Percentiles rank a stretch among this genome's conserved stretches.
phyloP scores from a whole-genome alignment of 2,329 filamentous ascomycete genomes.

The Neofusicoccum parvum region DNA sequence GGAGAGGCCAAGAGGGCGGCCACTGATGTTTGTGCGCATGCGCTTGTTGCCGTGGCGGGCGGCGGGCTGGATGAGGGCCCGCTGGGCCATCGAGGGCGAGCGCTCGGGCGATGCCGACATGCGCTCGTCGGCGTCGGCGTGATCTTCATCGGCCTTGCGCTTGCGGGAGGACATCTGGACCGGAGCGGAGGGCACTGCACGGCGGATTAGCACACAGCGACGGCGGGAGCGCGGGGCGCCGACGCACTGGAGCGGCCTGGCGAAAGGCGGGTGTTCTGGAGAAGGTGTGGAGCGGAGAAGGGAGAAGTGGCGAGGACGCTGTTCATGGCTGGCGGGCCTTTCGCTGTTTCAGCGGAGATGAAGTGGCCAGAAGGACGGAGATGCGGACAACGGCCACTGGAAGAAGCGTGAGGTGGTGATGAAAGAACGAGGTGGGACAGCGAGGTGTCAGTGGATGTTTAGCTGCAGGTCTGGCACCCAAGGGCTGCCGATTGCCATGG shows the following conservation, averaged over 20 bases:
- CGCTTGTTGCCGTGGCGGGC: conserved; percentile 61
- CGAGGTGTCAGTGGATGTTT: conserved; percentile 17
- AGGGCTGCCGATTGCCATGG: conserved; percentile 2
- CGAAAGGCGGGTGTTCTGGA: conserved; percentile 61
- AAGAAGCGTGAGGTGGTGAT: conserved; percentile 19
- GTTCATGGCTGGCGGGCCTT: conserved; percentile 54
- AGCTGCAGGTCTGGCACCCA: conserved; percentile 16
- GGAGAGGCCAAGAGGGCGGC: conserved; percentile 65
- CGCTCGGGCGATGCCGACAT: conserved; percentile 88
- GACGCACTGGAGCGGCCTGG: conserved; percentile 61
- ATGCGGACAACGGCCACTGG: conserved; percentile 10
- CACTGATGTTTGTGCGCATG: conserved; percentile 68
- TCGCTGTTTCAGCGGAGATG: conserved; percentile 5
- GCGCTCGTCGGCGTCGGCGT: conserved; percentile 67
- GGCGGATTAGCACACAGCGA: conserved; percentile 28
- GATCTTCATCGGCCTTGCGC: conserved; percentile 81
- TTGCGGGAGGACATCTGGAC: conserved; percentile 62
- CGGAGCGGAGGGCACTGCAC: conserved; percentile 40
- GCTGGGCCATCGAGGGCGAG: conserved; percentile 74
- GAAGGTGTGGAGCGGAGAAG: conserved; percentile 63
- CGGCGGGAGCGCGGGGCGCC: conserved; percentile 21
- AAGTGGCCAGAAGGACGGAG: not conserved
- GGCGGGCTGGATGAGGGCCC: conserved; percentile 59
- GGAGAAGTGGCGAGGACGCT: conserved; percentile 60
- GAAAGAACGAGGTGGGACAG: conserved; percentile 22